A percentile compares a stretch with the other conserved stretches of the same genome.
These are phyloP conservation scores for Verticillium albo-atrum DNA, from an alignment of 2,329 filamentous ascomycete species.

Conservation along the genomic window DNA sequence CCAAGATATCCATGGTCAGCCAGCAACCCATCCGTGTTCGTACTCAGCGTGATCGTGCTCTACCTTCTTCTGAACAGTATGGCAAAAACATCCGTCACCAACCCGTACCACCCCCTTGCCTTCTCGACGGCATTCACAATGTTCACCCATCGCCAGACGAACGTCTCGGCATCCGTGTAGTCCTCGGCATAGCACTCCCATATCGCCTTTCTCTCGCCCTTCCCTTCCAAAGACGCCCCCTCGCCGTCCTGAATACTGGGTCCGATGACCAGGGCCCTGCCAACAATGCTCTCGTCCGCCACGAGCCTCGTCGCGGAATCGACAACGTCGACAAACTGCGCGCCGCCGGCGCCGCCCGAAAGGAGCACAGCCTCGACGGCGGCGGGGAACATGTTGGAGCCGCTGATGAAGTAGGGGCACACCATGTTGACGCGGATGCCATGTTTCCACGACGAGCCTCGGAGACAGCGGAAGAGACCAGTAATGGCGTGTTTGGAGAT, in stretches of 20 bases:
- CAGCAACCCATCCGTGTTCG: no score
- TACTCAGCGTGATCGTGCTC: no score
- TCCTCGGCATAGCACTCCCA: slow-evolving; percentile 62
- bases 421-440: slow-evolving; percentile 61
- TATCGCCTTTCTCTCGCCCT: slow-evolving; percentile 31
- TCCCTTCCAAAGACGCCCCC: background rate
- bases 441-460: slow-evolving; percentile 39
- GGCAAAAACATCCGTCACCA: slow-evolving; percentile 11
- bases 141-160: slow-evolving; percentile 46
- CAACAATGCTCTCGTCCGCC: slow-evolving; percentile 52
- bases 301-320: slow-evolving; percentile 59
- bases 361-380: slow-evolving; percentile 43
- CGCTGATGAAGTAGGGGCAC: slow-evolving; percentile 63
- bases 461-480: slow-evolving; percentile 58
- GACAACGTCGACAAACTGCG: slow-evolving; percentile 54
- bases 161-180: slow-evolving; percentile 51
- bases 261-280: slow-evolving; percentile 53
- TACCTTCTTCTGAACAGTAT: background rate
- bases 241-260: slow-evolving; percentile 37
- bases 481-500: slow-evolving; percentile 63
- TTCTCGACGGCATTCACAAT: slow-evolving; percentile 47
- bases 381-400: slow-evolving; percentile 48
- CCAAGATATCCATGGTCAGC: no score
- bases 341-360: slow-evolving; percentile 43
- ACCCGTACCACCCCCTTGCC: slow-evolving; percentile 50